Evolutionary conservation across 176 grass and related monocot genomes (phyloP), one percentile per base, ranked within the genome.

Genomic region (Leersia perrieri): DNA sequence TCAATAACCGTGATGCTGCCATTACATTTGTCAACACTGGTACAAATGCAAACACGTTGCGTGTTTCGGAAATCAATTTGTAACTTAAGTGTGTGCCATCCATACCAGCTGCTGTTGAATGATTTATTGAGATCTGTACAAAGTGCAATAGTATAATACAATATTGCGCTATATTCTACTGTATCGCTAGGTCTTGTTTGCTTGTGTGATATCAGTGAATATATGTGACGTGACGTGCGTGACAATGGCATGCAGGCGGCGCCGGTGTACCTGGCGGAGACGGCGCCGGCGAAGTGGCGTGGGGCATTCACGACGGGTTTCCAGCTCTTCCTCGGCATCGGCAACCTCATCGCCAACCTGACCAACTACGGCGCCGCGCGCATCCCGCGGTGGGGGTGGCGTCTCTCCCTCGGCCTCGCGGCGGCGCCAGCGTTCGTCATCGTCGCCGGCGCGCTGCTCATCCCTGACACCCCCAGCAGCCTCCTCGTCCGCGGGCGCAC

Each of bases 201-300:
- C n/a, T n/a, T n/a, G n/a, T n/a, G n/a, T n/a, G n/a, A n/a, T n/a
- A n/a, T n/a, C n/a, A n/a, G n/a, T n/a, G n/a, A n/a, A n/a, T n/a
- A n/a, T n/a, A n/a, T n/a, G n/a, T n/a, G n/a, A n/a, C n/a, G n/a
- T n/a, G n/a, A 75, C 23, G 33, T 58, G 40, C 41, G 14, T 66
- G 81, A 42, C 35, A 30, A 70, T 83, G 75, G n/a, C 12, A 44
- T 44, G 45, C 87, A 97, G 93, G 93, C 93, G 13, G 84, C 85
- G 26, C 93, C 90, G 26, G 81, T 93, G 39, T 97, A 93, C 85
- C 85, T 97, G 5, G 83, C 93, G 5, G 93, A 97, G 86, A 88
- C 87, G 26, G 78, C 93, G 36, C 93, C 93, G 3, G 39, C 90
- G 0, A 87, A 79, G 66, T 86, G 83, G 81, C 75, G 93, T 5